phyloP scores from a whole-genome alignment of 2,329 filamentous ascomycete genomes.

The Fusarium nelsonii region DNA sequence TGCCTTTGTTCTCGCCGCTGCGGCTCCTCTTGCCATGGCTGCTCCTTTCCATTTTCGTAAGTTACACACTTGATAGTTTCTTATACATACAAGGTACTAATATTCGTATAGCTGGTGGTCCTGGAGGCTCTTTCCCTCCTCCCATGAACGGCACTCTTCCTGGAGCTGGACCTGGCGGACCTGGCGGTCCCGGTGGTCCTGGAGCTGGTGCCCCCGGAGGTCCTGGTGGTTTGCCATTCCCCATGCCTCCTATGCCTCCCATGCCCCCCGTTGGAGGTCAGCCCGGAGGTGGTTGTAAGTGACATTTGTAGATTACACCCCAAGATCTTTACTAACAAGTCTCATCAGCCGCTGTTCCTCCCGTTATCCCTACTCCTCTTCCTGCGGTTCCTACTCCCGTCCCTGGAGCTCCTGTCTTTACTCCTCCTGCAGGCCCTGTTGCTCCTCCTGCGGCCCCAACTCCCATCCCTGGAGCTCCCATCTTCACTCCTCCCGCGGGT shows the following conservation, averaged over 20 bases:
- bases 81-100: conserved; percentile 2
- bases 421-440: conserved; percentile 4
- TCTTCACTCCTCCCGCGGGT: conserved; percentile 5
- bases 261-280: conserved; percentile 1
- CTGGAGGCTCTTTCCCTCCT: conserved; percentile 16
- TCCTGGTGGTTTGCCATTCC: conserved; percentile 23
- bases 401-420: conserved; percentile 10
- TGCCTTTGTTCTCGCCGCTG: conserved; percentile 36
- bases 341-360: conserved; percentile 4
- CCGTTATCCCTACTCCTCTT: conserved; percentile 7
- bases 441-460: conserved; percentile 11
- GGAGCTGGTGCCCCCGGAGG: neutral
- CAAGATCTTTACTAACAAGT: conserved; percentile 6
- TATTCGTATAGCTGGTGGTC: conserved; percentile 5
- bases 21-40: conserved; percentile 37
- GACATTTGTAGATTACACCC: neutral
- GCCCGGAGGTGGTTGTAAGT: conserved; percentile 21
- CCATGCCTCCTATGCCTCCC: conserved; percentile 1
- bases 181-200: neutral
- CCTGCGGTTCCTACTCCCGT: conserved; percentile 6
- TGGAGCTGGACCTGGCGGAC: neutral
- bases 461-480: conserved; percentile 11
- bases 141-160: conserved; percentile 26
- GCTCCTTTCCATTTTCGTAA: conserved; percentile 32
- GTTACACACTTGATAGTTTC: neutral